These are phyloP conservation scores for Neurospora terricola DNA, from an alignment of 495 filamentous ascomycete genomes.

Conservation along the genomic window DNA sequence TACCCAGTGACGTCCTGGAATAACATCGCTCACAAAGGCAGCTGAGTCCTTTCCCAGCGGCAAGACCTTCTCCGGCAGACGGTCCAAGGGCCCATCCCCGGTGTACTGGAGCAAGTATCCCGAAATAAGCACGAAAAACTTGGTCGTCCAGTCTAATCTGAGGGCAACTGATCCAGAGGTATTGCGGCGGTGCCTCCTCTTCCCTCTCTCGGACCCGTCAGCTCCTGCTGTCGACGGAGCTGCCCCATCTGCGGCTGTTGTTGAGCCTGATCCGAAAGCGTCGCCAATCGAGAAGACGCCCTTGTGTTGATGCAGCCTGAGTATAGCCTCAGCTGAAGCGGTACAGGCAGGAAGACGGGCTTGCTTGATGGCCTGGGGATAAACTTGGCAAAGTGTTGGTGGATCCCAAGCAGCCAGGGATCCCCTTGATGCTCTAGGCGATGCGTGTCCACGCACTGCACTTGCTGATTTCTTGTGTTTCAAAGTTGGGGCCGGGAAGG, in stretches of 20 bases:
- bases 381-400: constrained; percentile 84
- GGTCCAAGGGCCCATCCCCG: constrained; percentile 67
- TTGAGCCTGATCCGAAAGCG: constrained; percentile 25
- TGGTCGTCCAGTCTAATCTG: constrained; percentile 69
- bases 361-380: constrained; percentile 64
- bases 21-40: constrained; percentile 87
- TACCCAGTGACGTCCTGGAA: constrained; percentile 88
- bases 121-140: constrained; percentile 71
- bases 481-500: constrained; percentile 10
- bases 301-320: constrained; percentile 49
- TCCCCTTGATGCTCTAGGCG: constrained; percentile 7
- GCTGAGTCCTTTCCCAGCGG: constrained; percentile 76
- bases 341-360: constrained; percentile 42
- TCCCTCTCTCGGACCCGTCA: constrained; percentile 27
- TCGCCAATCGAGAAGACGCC: constrained; percentile 34
- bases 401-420: constrained; percentile 52
- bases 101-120: constrained; percentile 85
- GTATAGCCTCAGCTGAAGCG: constrained; percentile 45
- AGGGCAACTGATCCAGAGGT: constrained; percentile 46
- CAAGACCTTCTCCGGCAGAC: constrained; percentile 79
- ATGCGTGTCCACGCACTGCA: constrained; percentile 14
- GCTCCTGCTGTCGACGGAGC: not conserved
- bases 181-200: constrained; percentile 39
- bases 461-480: constrained; percentile 31
- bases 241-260: constrained; percentile 1